These are phyloP conservation scores for Haematococcus lacustris DNA, from an alignment of 139 green algal species.

Conservation along the genomic window DNA sequence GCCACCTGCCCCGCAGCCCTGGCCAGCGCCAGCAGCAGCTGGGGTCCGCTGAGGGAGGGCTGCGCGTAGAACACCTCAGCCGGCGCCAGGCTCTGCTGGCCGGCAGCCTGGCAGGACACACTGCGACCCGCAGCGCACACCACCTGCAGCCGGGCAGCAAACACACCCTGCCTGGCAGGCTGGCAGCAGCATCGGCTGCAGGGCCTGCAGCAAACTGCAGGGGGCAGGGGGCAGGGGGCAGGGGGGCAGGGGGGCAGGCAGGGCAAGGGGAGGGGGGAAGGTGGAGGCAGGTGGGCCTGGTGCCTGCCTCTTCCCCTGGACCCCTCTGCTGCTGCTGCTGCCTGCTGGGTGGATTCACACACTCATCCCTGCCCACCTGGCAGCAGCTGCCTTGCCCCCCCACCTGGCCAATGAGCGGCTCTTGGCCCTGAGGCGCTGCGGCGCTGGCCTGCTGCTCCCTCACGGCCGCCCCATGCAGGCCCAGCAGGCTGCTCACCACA, in stretches of 20 bases:
- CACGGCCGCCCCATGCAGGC: conserved; percentile 6
- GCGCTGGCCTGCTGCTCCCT: background rate
- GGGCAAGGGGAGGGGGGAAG: background rate
- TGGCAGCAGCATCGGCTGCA: background rate
- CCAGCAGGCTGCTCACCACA: conserved; percentile 16
- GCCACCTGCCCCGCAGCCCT: conserved; percentile 4
- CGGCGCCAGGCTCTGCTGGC: conserved; percentile 7
- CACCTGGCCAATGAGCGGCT: conserved; percentile 2
- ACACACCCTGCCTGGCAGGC: background rate
- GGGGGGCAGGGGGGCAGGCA: background rate
- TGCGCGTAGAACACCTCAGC: conserved; percentile 29
- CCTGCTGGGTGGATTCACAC: background rate
- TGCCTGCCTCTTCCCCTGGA: background rate
- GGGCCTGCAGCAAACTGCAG: too few relatives aligned
- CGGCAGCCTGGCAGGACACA: too few relatives aligned
- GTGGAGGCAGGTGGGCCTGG: too few relatives aligned
- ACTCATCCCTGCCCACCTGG: background rate
- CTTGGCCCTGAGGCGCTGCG: background rate
- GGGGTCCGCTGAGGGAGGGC: conserved; percentile 11
- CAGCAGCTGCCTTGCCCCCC: background rate
- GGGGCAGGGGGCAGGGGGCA: too few relatives aligned
- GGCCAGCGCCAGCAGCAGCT: conserved; percentile 12
- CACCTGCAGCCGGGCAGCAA: background rate
- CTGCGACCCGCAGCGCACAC: too few relatives aligned
- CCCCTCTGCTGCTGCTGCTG: background rate